phyloP scores from a whole-genome alignment of 768 basidiomycete species.

The Symmetrospora coprosmae region DNA sequence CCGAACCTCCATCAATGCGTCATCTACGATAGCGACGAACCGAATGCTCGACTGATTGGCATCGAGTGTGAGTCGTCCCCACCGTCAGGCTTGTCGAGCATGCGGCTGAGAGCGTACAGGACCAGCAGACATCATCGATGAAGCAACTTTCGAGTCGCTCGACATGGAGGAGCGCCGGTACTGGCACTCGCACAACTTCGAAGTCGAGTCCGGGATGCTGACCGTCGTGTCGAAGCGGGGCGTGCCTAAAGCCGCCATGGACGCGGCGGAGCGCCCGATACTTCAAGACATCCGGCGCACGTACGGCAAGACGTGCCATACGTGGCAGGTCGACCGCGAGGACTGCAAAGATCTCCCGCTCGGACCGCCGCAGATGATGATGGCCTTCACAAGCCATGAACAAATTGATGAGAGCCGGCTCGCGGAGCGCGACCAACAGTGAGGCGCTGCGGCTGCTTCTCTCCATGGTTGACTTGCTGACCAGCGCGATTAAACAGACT shows the following conservation, averaged over 20 bases:
- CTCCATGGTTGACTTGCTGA: background rate
- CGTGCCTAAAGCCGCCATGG: background rate
- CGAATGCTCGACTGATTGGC: constrained; percentile 18
- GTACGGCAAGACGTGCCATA: constrained; percentile 2
- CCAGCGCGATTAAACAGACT: background rate
- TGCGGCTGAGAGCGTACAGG: background rate
- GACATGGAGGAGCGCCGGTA: constrained; percentile 4
- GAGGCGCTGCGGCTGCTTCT: background rate
- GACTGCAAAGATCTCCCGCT: background rate
- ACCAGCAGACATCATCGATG: background rate
- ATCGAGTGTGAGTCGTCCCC: constrained; percentile 2
- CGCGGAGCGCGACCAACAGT: background rate
- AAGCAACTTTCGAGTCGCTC: background rate
- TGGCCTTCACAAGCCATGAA: constrained; percentile 7
- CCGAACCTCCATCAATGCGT: constrained; percentile 19
- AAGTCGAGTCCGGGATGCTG: constrained; percentile 13
- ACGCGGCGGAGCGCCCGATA: background rate
- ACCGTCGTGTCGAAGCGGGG: constrained; percentile 7
- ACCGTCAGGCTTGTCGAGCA: background rate
- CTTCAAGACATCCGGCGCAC: constrained; percentile 1
- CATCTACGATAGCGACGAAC: constrained; percentile 18
- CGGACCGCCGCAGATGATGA: constrained; percentile 17
- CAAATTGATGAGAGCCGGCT: background rate
- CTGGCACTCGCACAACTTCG: constrained; percentile 22
- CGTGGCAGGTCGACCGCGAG: constrained; percentile 7